Evolutionary conservation across 2,329 filamentous ascomycete genomes (phyloP), one percentile per base, ranked within the genome.

Genomic region (Penicillium fuscoglaucum): DNA sequence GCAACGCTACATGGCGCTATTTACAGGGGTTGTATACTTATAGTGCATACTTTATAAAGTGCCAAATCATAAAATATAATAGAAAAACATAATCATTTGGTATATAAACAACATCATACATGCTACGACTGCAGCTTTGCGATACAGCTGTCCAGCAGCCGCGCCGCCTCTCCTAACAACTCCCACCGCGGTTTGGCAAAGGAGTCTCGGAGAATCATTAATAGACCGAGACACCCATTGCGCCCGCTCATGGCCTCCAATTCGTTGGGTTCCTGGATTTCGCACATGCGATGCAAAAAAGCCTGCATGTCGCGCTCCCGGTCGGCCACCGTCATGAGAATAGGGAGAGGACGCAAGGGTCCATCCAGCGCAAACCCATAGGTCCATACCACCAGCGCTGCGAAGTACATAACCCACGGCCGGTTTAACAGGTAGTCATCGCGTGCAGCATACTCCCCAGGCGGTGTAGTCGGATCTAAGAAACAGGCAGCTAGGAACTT

Each of bases 371-470:
- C 92, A 71, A 87, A 97, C 2, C 93, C 93, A 69, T 98, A 99
- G 60, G 87, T 91, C 95, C 95, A 99, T 1, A 98, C 90, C 24
- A 97, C 91, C 15, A 99, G 82, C 0, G 88, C 87, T 0, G 95
- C 91, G 71, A 96, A 96, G 76, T 97, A 99, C 52, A 98, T 80
- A 12, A 97, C 92, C 93, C 95, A 99, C 0, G 93, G 91, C 17
- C 95, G 84, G 70, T 98, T 96, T 59, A 98, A 83, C 1, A 97
- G 82, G 53, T 92, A 90, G 68, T 99, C 95, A 67, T 96, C 90
- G 21, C 91, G 85, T 0, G 93, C 91, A 19, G 87, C 88, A 74
- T 98, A 99, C 7, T 83, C 79, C 5, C 59, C 59, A 3, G 67
- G 63, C 0, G 59, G 62, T 1, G 56, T 53, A 26, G 60, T 60